Evolutionary conservation across 345 rosid species (phyloP), one percentile per base, ranked within the genome.

Genomic region (Crucihimalaya himalaica): DNA sequence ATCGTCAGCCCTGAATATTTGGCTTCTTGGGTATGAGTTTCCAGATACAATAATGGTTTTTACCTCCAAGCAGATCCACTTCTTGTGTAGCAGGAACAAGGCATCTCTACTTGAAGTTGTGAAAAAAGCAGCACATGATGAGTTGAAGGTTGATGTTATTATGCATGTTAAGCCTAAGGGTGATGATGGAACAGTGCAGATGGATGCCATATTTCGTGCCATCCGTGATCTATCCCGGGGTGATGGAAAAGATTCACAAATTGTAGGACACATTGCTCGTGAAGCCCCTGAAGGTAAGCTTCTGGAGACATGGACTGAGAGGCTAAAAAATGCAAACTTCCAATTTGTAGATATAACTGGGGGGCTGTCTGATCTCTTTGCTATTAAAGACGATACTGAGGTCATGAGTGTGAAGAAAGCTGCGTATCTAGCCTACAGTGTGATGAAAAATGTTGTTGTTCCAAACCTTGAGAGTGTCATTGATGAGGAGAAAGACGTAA

Each of bases 31-130:
- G 29, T 94, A 89, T 45, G 98, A 91, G 85, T 94, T 94, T 68
- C 98, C 97, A 0, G 97, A 91, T 84, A 91, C 98, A 0, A 83
- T 94, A 18, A 94, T 94, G 93, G 93, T 94, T 58, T 94, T 94
- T 63, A 76, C 79, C 50, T 73, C 73, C 78, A 88, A 83, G 80
- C 90, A 91, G 82, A 83, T 93, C 35, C 98, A 89, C 73, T 85
- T 93, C 77, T 79, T 90, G 75, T 87, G 93, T 68, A 89, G 92
- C 78, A 89, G 80, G 80, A 90, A 82, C 82, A 93, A 93, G 79
- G 91, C 86, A 3, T 80, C 89, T 43, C 61, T 90, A 55, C 97
- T 94, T 79, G 88, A 83, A 58, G 89, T 81, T 79, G 86, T 94
- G 59, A 86, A 80, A 66, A 76, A 37, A 21, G 61, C 96, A 72